Conservation (phyloP, 1,139 yeast genomes). For the Kodamaea sp. region DNA sequence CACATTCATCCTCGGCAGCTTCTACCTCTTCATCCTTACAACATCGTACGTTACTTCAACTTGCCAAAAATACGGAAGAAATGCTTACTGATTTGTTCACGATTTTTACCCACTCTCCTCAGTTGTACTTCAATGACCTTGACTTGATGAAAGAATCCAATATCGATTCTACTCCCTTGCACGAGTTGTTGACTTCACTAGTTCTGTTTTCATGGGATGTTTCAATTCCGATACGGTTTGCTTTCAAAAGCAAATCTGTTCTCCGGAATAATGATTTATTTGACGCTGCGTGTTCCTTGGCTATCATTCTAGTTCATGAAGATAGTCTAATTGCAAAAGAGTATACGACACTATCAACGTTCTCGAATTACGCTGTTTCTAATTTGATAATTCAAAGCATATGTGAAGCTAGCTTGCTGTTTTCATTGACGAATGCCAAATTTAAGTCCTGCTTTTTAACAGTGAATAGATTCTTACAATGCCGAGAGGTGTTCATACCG, state of each 20-base stretch:
- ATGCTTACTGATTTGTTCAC: slow-evolving; percentile 37
- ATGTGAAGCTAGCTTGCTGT: slow-evolving; percentile 39
- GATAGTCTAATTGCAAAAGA: slow-evolving; percentile 19
- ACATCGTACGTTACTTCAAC: slow-evolving; percentile 2
- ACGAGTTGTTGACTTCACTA: slow-evolving; percentile 13
- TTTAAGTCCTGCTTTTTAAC: slow-evolving; percentile 42
- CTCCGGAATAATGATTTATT: slow-evolving; percentile 23
- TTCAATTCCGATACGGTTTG: slow-evolving; percentile 34
- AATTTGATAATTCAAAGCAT: slow-evolving; percentile 37
- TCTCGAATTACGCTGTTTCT: slow-evolving; percentile 31
- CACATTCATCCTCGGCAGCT: slow-evolving; percentile 7
- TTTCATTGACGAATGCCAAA: slow-evolving; percentile 37
- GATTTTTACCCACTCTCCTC: slow-evolving; percentile 38
- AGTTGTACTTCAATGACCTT: slow-evolving; percentile 35
- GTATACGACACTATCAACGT: slow-evolving; percentile 25
- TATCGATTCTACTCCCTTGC: slow-evolving; percentile 10
- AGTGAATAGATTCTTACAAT: slow-evolving; percentile 31
- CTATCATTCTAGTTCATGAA: slow-evolving; percentile 32
- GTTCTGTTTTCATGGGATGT: slow-evolving; percentile 29
- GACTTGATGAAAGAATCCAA: slow-evolving; percentile 24
- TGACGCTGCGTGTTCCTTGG: slow-evolving; percentile 38
- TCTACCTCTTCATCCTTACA: slow-evolving; percentile 7
- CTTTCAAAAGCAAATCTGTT: slow-evolving; percentile 27
- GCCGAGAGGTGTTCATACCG: slow-evolving; percentile 25
- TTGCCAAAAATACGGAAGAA: slow-evolving; percentile 11